Percentiles rank a stretch among this genome's conserved stretches.
phyloP scores from a whole-genome alignment of 2,329 filamentous ascomycete species.

The Phyllosticta ampelicida region DNA sequence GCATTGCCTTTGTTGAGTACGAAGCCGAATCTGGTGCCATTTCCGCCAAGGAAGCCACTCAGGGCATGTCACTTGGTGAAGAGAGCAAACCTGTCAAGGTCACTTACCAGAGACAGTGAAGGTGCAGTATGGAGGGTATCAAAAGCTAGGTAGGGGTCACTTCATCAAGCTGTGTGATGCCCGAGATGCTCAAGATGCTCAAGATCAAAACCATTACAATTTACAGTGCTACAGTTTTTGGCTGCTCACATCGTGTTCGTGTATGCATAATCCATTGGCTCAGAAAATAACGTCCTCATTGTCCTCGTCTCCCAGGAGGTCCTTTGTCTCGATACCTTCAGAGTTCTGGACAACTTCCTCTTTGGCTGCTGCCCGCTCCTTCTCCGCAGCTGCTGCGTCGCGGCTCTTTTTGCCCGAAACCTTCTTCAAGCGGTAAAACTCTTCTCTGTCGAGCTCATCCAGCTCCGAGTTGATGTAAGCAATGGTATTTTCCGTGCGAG shows the following conservation, averaged over 20 bases:
- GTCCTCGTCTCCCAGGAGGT: slow-evolving; percentile 64
- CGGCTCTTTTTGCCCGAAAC: slow-evolving; percentile 60
- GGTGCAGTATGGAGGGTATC: not conserved
- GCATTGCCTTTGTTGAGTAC: slow-evolving; percentile 95
- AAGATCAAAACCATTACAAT: not conserved
- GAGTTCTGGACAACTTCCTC: slow-evolving; percentile 12
- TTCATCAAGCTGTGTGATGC: too few relatives aligned
- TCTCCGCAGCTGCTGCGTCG: slow-evolving; percentile 33
- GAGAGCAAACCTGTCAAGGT: slow-evolving; percentile 77
- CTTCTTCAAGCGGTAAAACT: slow-evolving; percentile 97
- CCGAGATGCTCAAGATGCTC: not conserved
- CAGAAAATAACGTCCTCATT: slow-evolving; percentile 83
- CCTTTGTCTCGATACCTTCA: slow-evolving; percentile 36
- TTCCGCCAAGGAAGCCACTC: slow-evolving; percentile 84
- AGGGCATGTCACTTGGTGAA: slow-evolving; percentile 68
- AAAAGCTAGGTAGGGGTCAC: not conserved
- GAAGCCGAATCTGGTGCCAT: slow-evolving; percentile 83
- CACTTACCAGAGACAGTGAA: slow-evolving; percentile 86
- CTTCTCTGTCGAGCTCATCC: slow-evolving; percentile 92
- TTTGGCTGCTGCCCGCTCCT: slow-evolving; percentile 34
- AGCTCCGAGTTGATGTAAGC: slow-evolving; percentile 99
- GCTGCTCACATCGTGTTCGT: not conserved
- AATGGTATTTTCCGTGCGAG: slow-evolving; percentile 97
- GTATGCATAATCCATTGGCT: not conserved
- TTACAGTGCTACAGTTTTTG: not conserved